A percentile compares a stretch with the other conserved stretches of the same genome.
Evolutionary conservation across 768 basidiomycete species (phyloP).

Genomic region (Phylloporus rhodoxanthus): DNA sequence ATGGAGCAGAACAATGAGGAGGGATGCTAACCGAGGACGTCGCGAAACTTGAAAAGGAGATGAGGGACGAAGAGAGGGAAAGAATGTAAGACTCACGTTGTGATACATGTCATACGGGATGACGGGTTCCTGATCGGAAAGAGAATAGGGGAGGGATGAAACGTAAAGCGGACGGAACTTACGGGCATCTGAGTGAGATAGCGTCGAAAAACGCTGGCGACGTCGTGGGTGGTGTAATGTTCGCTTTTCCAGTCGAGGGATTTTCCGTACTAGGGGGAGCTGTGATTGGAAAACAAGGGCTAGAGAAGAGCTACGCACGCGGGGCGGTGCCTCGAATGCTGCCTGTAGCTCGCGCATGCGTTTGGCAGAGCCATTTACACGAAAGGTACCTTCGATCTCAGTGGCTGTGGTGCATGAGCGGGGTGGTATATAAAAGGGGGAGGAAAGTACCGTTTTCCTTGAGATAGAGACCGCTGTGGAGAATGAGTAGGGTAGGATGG

Average conservation of each 20-base stretch:
- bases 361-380: slow-evolving; percentile 91
- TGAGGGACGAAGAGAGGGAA: slow-evolving; percentile 6
- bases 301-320: slow-evolving; percentile 41
- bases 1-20: not conserved
- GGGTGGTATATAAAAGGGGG: not conserved
- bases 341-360: slow-evolving; percentile 95
- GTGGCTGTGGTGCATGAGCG: slow-evolving; percentile 49
- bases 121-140: slow-evolving; percentile 71
- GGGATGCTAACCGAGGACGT: slow-evolving; percentile 55
- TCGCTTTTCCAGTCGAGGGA: slow-evolving; percentile 84
- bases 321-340: slow-evolving; percentile 81
- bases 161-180: slow-evolving; percentile 31
- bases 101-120: slow-evolving; percentile 90
- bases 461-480: slow-evolving; percentile 75
- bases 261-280: slow-evolving; percentile 74
- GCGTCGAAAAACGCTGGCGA: slow-evolving; percentile 92
- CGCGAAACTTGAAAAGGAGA: slow-evolving; percentile 56
- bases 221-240: slow-evolving; percentile 90
- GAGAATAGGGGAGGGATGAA: slow-evolving; percentile 4
- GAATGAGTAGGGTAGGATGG: slow-evolving; percentile 2
- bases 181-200: slow-evolving; percentile 97
- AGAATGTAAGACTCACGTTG: slow-evolving; percentile 48
- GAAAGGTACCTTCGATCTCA: slow-evolving; percentile 89
- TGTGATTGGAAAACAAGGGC: slow-evolving; percentile 1
- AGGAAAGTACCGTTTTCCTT: slow-evolving; percentile 75